phyloP scores from a whole-genome alignment of 495 filamentous ascomycete genomes.

The Parathielavia hyrcaniae region DNA sequence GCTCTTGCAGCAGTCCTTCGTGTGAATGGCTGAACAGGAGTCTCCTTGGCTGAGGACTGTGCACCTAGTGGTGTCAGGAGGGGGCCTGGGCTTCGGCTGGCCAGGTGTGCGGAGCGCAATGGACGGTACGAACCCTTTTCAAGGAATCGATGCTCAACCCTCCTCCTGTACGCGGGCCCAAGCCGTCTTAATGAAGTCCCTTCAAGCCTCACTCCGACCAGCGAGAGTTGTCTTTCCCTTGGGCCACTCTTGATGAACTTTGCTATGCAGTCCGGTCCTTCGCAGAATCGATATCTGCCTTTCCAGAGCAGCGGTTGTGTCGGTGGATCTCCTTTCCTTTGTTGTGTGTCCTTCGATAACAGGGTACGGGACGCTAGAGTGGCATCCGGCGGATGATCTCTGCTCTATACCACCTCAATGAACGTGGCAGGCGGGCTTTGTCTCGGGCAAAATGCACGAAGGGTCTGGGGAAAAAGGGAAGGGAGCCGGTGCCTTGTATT shows the following conservation, averaged over 20 bases:
- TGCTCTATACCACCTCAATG: conserved; percentile 24
- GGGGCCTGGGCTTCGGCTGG: conserved; percentile 13
- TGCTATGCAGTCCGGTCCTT: conserved; percentile 12
- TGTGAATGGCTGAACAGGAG: conserved; percentile 8
- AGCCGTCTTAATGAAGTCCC: conserved; percentile 8
- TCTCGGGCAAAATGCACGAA: conserved; percentile 25
- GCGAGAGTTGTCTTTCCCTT: conserved; percentile 4
- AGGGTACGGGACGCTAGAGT: conserved; percentile 16
- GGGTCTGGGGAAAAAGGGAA: conserved; percentile 21
- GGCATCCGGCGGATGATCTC: conserved; percentile 16
- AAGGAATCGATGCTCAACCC: conserved; percentile 12
- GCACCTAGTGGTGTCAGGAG: conserved; percentile 22
- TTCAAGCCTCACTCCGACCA: conserved; percentile 4
- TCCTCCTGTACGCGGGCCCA: conserved; percentile 2
- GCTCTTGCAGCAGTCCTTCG: conserved; percentile 13
- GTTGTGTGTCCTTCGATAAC: conserved; percentile 8
- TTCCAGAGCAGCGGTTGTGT: conserved; percentile 6
- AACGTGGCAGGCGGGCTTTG: conserved; percentile 28
- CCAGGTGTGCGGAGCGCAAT: conserved; percentile 14
- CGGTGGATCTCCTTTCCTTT: conserved; percentile 20
- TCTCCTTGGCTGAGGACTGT: conserved; percentile 17
- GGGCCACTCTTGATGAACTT: background rate
- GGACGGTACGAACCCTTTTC: conserved; percentile 22
- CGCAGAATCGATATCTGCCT: conserved; percentile 12
- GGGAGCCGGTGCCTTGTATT: conserved; percentile 25